Evolutionary conservation across 768 basidiomycete species (phyloP).

Genomic region (Dictyophora rubrovolvata): DNA sequence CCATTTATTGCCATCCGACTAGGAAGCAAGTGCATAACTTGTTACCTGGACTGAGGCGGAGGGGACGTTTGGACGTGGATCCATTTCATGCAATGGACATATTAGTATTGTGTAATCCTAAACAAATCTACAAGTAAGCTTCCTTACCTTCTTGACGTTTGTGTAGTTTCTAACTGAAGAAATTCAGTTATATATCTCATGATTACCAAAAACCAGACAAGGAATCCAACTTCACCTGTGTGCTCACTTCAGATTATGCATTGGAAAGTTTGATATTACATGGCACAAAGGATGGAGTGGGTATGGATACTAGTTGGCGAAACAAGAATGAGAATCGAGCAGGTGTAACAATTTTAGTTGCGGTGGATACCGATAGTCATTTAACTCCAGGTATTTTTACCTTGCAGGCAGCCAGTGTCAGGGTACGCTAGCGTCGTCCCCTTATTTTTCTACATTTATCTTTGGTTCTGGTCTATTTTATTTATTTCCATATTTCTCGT

Average conservation of each 20-base stretch:
- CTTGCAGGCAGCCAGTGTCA: neutral
- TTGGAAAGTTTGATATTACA: neutral
- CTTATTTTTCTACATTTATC: no score
- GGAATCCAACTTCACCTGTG: neutral
- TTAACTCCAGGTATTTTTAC: conserved; percentile 12
- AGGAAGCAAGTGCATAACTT: neutral
- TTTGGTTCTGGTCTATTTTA: no score
- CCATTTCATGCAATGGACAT: neutral
- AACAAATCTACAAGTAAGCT: neutral
- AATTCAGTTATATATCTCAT: neutral
- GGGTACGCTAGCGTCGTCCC: conserved; percentile 2
- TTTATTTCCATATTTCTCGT: no score
- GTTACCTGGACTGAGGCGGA: neutral
- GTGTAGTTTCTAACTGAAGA: no score
- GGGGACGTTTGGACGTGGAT: neutral
- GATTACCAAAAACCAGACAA: neutral
- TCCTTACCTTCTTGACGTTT: neutral
- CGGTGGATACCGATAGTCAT: conserved; percentile 1
- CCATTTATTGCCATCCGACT: neutral
- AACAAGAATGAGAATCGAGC: conserved; percentile 15
- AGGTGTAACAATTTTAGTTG: conserved; percentile 10
- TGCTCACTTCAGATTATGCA: neutral
- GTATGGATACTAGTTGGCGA: conserved; percentile 8
- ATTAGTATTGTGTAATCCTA: neutral
- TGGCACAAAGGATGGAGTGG: conserved; percentile 1